phyloP scores from a whole-genome alignment of 768 basidiomycete genomes.

The Dacryopinax spathularia region DNA sequence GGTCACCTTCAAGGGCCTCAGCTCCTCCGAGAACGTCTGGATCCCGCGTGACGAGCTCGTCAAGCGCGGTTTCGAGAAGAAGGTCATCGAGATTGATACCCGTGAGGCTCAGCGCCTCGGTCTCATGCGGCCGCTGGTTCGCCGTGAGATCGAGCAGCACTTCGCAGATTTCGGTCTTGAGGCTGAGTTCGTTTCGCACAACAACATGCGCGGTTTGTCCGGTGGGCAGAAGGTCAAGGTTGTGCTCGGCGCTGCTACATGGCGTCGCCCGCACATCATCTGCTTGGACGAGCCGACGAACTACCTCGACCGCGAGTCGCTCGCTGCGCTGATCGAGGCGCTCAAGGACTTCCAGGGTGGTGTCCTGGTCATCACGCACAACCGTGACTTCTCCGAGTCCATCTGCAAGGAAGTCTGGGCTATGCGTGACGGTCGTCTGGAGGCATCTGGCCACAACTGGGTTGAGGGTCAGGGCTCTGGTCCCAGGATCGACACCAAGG shows the following conservation, averaged over 20 bases:
- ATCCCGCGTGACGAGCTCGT: slow-evolving; percentile 88
- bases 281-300: slow-evolving; percentile 97
- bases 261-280: slow-evolving; percentile 96
- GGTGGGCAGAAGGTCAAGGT: slow-evolving; percentile 99
- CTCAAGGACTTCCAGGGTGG: slow-evolving; percentile 97
- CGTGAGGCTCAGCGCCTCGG: slow-evolving; percentile 94
- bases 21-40: slow-evolving; percentile 98
- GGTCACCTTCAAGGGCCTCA: slow-evolving; percentile 85
- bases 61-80: slow-evolving; percentile 99
- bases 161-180: slow-evolving; percentile 99
- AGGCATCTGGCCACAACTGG: slow-evolving; percentile 98
- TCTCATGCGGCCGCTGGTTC: slow-evolving; percentile 89
- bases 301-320: slow-evolving; percentile 98
- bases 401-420: slow-evolving; percentile 98
- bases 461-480: slow-evolving; percentile 97
- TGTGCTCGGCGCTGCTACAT: slow-evolving; percentile 93
- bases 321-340: slow-evolving; percentile 95
- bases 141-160: slow-evolving; percentile 98
- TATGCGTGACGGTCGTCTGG: slow-evolving; percentile 91
- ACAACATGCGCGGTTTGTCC: slow-evolving; percentile 96
- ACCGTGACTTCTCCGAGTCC: slow-evolving; percentile 97
- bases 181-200: slow-evolving; percentile 97
- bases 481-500: slow-evolving; percentile 85
- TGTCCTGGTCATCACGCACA: slow-evolving; percentile 95
- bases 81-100: slow-evolving; percentile 93